These are phyloP conservation scores for Symbiodinium natans DNA, from an alignment of 73 alveolate species.

Conservation along the genomic window DNA sequence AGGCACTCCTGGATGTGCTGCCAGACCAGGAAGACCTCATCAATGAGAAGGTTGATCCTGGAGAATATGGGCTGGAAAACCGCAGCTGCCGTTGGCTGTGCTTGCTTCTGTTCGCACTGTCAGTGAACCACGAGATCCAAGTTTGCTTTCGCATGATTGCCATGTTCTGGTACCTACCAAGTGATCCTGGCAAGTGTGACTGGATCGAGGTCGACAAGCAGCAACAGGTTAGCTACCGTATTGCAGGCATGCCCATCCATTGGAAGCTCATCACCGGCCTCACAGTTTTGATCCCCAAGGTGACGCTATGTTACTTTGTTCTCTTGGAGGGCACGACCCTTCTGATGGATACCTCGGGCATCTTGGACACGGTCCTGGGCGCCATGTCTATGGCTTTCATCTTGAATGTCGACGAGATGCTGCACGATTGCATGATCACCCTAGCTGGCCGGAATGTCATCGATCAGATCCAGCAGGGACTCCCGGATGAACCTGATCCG, in stretches of 20 bases:
- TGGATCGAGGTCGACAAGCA: neutral
- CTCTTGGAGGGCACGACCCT: conserved; percentile 62
- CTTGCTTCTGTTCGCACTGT: conserved; percentile 34
- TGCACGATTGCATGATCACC: neutral
- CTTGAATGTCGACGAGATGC: conserved; percentile 50
- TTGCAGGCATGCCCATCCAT: conserved; percentile 48
- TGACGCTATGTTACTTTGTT: conserved; percentile 36
- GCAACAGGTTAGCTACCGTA: neutral
- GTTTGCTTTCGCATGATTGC: conserved; percentile 22
- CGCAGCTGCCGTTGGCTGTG: conserved; percentile 18
- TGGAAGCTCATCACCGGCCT: conserved; percentile 32
- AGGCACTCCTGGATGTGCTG: conserved; percentile 75
- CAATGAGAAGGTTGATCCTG: conserved; percentile 58
- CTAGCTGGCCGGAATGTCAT: neutral
- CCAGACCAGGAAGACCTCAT: conserved; percentile 70
- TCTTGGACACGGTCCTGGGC: conserved; percentile 54
- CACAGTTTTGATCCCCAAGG: conserved; percentile 38
- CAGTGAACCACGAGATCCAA: conserved; percentile 60
- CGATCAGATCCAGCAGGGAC: too few relatives aligned
- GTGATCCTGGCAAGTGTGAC: neutral
- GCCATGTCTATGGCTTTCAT: conserved; percentile 61
- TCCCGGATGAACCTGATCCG: too few relatives aligned
- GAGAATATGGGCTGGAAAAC: conserved; percentile 69
- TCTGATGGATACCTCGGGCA: conserved; percentile 67
- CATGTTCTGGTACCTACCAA: neutral